phyloP scores from a whole-genome alignment of 192 early-diverging fungal genomes.

The Entomortierella lignicola region DNA sequence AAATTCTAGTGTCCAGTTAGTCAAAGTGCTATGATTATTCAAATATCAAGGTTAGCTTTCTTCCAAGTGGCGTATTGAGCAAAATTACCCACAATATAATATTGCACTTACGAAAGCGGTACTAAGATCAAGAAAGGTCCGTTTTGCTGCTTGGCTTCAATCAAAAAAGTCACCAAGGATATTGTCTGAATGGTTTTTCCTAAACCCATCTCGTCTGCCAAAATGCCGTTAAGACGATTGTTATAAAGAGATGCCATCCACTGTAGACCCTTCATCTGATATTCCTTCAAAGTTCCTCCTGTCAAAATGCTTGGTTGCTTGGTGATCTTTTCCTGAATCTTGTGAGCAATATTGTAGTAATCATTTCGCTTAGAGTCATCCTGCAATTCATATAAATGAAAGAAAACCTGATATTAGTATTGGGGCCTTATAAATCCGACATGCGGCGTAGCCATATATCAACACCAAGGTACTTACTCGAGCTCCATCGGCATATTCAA shows the following conservation, averaged over 20 bases:
- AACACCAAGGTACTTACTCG: background rate
- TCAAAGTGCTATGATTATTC: slow-evolving; percentile 71
- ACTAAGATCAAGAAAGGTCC: slow-evolving; percentile 98
- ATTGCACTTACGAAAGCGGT: slow-evolving; percentile 80
- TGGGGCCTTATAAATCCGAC: no score
- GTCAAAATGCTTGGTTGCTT: slow-evolving; percentile 87
- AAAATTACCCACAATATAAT: slow-evolving; percentile 57
- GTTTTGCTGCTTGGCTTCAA: slow-evolving; percentile 93
- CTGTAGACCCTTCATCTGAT: slow-evolving; percentile 94
- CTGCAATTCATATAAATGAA: slow-evolving; percentile 9
- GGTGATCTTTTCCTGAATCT: slow-evolving; percentile 77
- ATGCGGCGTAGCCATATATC: no score
- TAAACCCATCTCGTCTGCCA: slow-evolving; percentile 97
- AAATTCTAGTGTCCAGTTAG: slow-evolving; percentile 98
- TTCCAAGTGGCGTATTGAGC: background rate
- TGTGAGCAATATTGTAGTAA: slow-evolving; percentile 93
- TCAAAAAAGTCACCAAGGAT: slow-evolving; percentile 93
- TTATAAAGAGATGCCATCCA: slow-evolving; percentile 99
- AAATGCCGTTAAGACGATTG: slow-evolving; percentile 96
- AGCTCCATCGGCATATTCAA: slow-evolving; percentile 54
- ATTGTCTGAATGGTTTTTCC: slow-evolving; percentile 96
- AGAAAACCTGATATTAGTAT: background rate
- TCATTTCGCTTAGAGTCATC: slow-evolving; percentile 67
- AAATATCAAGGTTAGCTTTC: background rate
- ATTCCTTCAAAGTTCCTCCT: slow-evolving; percentile 95